Percentiles rank a stretch among this genome's conserved stretches.
Evolutionary conservation across 495 filamentous ascomycete genomes (phyloP).

Genomic region (Neurospora sp.): DNA sequence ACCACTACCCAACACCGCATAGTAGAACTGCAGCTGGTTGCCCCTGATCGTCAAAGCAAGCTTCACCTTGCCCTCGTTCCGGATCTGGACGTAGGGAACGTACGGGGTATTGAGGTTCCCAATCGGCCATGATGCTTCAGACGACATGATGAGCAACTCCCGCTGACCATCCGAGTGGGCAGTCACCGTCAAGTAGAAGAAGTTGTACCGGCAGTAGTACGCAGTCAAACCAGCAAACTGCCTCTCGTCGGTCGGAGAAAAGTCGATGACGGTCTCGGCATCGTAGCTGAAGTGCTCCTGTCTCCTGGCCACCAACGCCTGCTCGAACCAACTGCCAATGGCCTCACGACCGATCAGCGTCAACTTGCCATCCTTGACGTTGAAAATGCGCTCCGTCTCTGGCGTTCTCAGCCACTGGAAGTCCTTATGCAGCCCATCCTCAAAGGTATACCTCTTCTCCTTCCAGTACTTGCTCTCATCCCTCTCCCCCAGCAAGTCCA

Average conservation of each 20-base stretch:
- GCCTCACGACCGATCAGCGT: slow-evolving; percentile 38
- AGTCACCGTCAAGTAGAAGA: slow-evolving; percentile 48
- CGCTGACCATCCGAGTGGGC: slow-evolving; percentile 42
- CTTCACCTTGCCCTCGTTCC: slow-evolving; percentile 40
- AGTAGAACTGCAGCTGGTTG: slow-evolving; percentile 39
- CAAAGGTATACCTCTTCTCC: slow-evolving; percentile 39
- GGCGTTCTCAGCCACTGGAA: slow-evolving; percentile 49
- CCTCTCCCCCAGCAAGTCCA: slow-evolving; percentile 37
- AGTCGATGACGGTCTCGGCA: slow-evolving; percentile 44
- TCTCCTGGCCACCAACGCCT: slow-evolving; percentile 41
- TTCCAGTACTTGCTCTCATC: slow-evolving; percentile 44
- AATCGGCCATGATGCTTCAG: slow-evolving; percentile 40
- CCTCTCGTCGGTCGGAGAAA: slow-evolving; percentile 40
- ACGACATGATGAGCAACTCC: slow-evolving; percentile 40
- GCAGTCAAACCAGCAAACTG: slow-evolving; percentile 47
- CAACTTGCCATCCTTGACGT: slow-evolving; percentile 25
- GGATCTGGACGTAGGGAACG: slow-evolving; percentile 29
- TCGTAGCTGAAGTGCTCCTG: slow-evolving; percentile 47
- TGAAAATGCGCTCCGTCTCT: slow-evolving; percentile 43
- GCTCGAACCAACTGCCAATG: slow-evolving; percentile 47
- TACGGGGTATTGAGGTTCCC: slow-evolving; percentile 27
- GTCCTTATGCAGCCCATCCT: slow-evolving; percentile 34
- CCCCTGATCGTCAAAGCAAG: slow-evolving; percentile 38
- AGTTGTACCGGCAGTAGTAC: slow-evolving; percentile 49
- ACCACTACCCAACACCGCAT: slow-evolving; percentile 25